phyloP scores from a whole-genome alignment of 73 alveolate genomes.

The Paramecium sonneborni region DNA sequence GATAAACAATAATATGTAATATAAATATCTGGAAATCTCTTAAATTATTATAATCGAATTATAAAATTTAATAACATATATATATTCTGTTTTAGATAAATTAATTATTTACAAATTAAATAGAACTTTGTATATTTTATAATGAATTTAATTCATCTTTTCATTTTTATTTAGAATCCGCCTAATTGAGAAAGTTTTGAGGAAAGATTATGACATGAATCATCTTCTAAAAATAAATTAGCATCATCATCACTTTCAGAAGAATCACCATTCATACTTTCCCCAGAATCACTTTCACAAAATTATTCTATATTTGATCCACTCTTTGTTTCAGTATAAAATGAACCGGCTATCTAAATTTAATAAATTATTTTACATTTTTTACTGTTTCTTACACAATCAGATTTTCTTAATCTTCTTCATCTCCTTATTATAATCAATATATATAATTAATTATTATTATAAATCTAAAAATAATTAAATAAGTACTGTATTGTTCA shows the following conservation, averaged over 20 bases:
- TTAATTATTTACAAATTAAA: not conserved
- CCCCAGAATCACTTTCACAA: not conserved
- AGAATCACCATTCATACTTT: constrained; percentile 20
- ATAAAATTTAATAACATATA: not conserved
- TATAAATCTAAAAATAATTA: too few species aligned
- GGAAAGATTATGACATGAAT: not conserved
- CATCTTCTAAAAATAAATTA: not conserved
- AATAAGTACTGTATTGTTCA: too few species aligned
- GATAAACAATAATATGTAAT: not conserved
- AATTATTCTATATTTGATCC: not conserved
- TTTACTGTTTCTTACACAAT: constrained; percentile 25
- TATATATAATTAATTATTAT: not conserved
- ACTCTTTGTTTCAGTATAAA: constrained; percentile 8
- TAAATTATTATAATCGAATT: not conserved
- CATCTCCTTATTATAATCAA: not conserved
- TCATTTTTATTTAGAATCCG: not conserved
- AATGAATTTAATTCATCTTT: not conserved
- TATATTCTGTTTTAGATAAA: not conserved
- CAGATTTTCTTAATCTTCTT: not conserved
- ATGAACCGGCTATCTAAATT: constrained; percentile 4
- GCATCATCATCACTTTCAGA: not conserved
- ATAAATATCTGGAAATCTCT: not conserved
- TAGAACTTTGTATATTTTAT: not conserved
- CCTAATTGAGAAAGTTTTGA: not conserved
- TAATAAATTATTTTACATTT: not conserved